Evolutionary conservation across 345 rosid genomes (phyloP).

Genomic region (Hibiscus syriacus): DNA sequence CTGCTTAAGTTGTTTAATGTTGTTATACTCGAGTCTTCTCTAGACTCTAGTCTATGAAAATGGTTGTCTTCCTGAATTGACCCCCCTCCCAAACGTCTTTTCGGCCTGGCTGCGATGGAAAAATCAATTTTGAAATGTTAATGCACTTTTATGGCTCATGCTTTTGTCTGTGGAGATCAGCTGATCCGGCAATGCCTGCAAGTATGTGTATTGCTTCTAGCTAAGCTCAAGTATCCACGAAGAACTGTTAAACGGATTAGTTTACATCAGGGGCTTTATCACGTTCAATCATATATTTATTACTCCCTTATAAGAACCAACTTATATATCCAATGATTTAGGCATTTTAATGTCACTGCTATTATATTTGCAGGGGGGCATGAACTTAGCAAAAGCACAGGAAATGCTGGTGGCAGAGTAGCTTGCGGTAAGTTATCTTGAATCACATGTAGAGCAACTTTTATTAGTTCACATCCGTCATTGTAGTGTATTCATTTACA

Average conservation of each 20-base stretch:
- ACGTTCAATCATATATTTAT: no score
- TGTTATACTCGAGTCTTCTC: not conserved
- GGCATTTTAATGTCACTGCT: not conserved
- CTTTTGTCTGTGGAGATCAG: not conserved
- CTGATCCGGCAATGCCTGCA: not conserved
- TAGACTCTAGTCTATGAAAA: not conserved
- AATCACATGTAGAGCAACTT: not conserved
- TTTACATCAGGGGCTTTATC: not conserved
- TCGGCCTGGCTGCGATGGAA: not conserved
- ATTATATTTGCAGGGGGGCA: constrained; percentile 60
- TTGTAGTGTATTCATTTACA: not conserved
- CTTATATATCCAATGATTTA: not conserved
- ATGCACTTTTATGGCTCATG: not conserved
- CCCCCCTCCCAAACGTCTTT: not conserved
- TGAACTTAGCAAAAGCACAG: constrained; percentile 81
- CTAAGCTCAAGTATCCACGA: not conserved
- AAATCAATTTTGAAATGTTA: not conserved
- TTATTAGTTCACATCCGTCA: not conserved
- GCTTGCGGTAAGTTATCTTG: constrained; percentile 49
- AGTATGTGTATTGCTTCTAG: not conserved
- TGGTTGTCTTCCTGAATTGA: not conserved
- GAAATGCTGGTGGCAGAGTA: constrained; percentile 88
- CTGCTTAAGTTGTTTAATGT: not conserved
- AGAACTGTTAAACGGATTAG: not conserved
- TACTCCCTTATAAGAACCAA: not conserved